Conservation (phyloP, 2,329 filamentous ascomycete species). For the Aspergillus sp. region DNA sequence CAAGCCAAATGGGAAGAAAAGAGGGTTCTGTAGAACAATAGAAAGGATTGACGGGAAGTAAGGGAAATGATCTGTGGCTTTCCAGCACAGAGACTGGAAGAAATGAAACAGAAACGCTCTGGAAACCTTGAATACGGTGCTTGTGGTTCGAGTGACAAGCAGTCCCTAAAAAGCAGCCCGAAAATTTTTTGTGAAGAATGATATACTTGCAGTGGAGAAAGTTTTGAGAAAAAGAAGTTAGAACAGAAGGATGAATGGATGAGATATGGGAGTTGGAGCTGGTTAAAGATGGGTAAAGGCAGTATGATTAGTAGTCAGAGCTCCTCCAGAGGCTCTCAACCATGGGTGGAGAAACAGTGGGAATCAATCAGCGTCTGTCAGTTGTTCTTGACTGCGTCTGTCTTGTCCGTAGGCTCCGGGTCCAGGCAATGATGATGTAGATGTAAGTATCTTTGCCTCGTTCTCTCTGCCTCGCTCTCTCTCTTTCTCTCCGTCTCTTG, state of each 20-base stretch:
- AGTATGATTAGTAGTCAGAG: conserved; percentile 14
- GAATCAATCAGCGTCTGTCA: conserved; percentile 7
- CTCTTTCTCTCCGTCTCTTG: too few relatives aligned
- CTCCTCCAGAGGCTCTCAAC: conserved; percentile 8
- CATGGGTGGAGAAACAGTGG: conserved; percentile 17
- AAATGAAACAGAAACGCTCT: conserved; percentile 11
- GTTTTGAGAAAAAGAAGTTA: conserved; percentile 3
- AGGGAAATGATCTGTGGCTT: conserved; percentile 12
- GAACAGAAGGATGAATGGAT: background rate
- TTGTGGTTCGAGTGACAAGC: conserved; percentile 10
- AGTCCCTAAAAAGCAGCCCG: conserved; percentile 1
- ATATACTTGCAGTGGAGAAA: conserved; percentile 5
- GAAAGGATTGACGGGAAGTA: too few relatives aligned
- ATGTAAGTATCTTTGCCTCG: too few relatives aligned
- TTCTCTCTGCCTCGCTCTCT: too few relatives aligned
- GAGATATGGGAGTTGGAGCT: conserved; percentile 3
- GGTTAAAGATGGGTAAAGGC: conserved; percentile 16
- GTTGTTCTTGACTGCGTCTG: background rate
- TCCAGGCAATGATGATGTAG: background rate
- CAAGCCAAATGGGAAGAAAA: conserved; percentile 7
- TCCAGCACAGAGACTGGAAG: conserved; percentile 12
- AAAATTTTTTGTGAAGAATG: background rate
- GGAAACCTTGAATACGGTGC: conserved; percentile 13
- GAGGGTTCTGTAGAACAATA: too few relatives aligned
- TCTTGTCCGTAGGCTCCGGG: background rate